Evolutionary conservation across 2,329 filamentous ascomycete species (phyloP), one percentile per base, ranked within the genome.

Genomic region (Epichloe hybrida): DNA sequence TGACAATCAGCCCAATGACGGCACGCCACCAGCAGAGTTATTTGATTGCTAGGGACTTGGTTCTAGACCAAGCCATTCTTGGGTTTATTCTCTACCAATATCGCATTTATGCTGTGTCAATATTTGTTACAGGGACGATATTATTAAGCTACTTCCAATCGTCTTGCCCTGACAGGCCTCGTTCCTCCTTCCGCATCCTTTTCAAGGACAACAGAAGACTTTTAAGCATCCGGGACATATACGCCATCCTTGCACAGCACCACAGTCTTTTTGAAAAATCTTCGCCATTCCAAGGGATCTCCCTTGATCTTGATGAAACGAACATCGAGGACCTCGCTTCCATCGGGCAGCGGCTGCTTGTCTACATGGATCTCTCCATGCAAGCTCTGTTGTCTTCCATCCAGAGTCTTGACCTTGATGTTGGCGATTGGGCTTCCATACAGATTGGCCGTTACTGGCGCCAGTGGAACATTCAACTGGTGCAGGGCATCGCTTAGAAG

Each of bases 191-290:
- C n/a, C 36, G 6, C 17, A 17, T 44, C 23, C 36, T 36, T 39
- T 35, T 21, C 13, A 23, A 31, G n/a, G 40, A 17, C 40, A 38
- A 3, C 20, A 45, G 38, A 46, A 43, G 15, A 34, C 53, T 51
- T 60, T 64, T 69, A 71, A 55, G 63, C 54, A 45, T 72, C 69
- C 3, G 70, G 69, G 52, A 71, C 66, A 64, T 81, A 86, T 43
- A 97, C 83, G 8, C 81, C 88, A 63, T 95, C 88, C 62, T 87
- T 87, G 69, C 90, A 94, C 53, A 91, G 73, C 55, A 94, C 74
- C 34, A 87, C 87, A n/a, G 96, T 79, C 66, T 88, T 90, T 70
- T 98, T 98, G 74, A 98, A 98, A 64, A 98, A 88, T 36, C 93
- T 75, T 54, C 93, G 80, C 93, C 94, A 98, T 71, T 97, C 91